Conservation (phyloP, 805 yeast species). For the Pichia exigua region DNA sequence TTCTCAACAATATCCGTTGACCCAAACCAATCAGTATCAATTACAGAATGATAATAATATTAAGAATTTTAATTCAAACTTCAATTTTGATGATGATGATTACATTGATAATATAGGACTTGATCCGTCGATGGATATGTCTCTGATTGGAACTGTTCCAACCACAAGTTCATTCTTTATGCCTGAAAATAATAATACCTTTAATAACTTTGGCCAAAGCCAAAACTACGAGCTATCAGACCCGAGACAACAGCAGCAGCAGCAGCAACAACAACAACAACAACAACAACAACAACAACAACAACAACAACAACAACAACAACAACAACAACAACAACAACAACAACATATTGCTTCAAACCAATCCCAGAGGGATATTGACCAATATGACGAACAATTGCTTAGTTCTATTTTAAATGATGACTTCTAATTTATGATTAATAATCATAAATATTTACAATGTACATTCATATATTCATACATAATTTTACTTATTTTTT, state of each 20-base stretch:
- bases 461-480: neutral
- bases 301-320: no score
- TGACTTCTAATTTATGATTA: neutral
- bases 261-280: neutral
- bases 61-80: neutral
- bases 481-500: neutral
- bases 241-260: neutral
- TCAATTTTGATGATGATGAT: neutral
- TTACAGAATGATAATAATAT: neutral
- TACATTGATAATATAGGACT: conserved; percentile 1
- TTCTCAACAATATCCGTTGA: neutral
- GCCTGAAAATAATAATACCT: neutral
- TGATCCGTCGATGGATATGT: conserved; percentile 1
- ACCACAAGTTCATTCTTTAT: conserved; percentile 4
- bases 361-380: neutral
- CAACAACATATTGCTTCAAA: neutral
- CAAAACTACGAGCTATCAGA: neutral
- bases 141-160: conserved; percentile 7
- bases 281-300: neutral
- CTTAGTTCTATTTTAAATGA: conserved; percentile 1
- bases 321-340: neutral
- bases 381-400: conserved; percentile 8
- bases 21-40: neutral
- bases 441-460: no score
- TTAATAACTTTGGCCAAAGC: neutral